Conservation (phyloP, 371 early-diverging fungal species). For the Apophysomyces sp. region DNA sequence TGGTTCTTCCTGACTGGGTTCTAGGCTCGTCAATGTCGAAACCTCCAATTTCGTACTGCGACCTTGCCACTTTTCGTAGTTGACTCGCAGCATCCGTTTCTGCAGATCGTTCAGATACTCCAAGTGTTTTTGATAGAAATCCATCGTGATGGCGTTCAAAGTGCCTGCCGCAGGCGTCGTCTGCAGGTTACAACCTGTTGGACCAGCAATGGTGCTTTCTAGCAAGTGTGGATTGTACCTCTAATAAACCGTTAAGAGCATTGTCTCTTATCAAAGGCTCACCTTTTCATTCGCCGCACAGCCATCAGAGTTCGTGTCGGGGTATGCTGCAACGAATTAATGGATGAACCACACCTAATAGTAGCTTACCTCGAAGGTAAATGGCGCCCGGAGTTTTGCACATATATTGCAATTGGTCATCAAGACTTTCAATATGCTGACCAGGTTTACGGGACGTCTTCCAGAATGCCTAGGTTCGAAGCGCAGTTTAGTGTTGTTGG, state of each 20-base stretch:
- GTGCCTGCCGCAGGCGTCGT: slow-evolving; percentile 21
- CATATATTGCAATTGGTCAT: slow-evolving; percentile 9
- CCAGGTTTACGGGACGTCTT: slow-evolving; percentile 11
- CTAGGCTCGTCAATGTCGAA: not conserved
- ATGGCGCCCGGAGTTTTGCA: slow-evolving; percentile 28
- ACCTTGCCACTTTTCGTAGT: slow-evolving; percentile 33
- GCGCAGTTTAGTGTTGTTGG: not conserved
- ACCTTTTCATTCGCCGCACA: slow-evolving; percentile 5
- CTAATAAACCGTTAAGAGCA: not conserved
- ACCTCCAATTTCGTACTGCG: slow-evolving; percentile 4
- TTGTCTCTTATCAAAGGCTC: not conserved
- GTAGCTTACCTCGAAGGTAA: slow-evolving; percentile 5
- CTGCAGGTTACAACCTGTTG: slow-evolving; percentile 26
- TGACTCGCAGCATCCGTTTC: slow-evolving; percentile 27
- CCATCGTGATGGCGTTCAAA: slow-evolving; percentile 19
- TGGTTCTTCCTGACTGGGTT: not conserved
- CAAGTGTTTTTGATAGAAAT: slow-evolving; percentile 21
- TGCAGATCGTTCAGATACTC: slow-evolving; percentile 29
- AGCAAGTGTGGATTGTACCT: not conserved
- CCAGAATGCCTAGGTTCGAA: slow-evolving; percentile 37
- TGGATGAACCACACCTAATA: not conserved
- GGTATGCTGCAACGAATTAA: slow-evolving; percentile 2
- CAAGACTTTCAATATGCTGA: slow-evolving; percentile 6
- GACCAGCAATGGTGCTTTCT: slow-evolving; percentile 10
- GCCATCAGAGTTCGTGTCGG: not conserved